phyloP scores from a whole-genome alignment of 768 basidiomycete species.

The Podaxis sp. region DNA sequence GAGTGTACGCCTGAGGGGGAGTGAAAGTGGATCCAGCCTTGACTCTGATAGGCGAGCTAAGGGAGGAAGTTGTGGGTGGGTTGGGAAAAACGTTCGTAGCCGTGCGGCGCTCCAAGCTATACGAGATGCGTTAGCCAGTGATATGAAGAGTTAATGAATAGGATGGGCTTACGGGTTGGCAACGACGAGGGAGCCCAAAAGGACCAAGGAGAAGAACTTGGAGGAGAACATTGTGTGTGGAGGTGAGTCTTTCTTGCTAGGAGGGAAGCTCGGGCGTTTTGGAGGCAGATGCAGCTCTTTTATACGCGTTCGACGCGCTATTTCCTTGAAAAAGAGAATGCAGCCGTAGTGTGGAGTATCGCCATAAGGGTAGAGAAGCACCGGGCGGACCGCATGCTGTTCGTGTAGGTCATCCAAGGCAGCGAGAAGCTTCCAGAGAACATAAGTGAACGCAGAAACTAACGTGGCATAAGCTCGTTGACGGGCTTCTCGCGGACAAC shows the following conservation, averaged over 20 bases:
- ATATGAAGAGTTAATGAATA: background rate
- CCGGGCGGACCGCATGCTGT: background rate
- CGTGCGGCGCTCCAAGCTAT: constrained; percentile 29
- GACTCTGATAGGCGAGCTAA: constrained; percentile 34
- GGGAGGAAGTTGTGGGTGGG: constrained; percentile 33
- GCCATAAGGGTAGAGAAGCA: background rate
- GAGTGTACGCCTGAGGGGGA: constrained; percentile 33
- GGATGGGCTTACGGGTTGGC: constrained; percentile 22
- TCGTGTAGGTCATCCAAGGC: background rate
- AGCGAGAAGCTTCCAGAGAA: background rate
- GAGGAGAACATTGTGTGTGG: constrained; percentile 2
- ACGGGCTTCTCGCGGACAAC: background rate
- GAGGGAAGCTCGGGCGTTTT: background rate
- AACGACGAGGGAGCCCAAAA: constrained; percentile 17
- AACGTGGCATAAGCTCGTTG: background rate
- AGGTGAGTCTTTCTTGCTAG: background rate
- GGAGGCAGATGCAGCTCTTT: background rate
- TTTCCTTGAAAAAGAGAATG: background rate
- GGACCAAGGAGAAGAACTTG: constrained; percentile 15
- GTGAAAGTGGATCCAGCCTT: constrained; percentile 35
- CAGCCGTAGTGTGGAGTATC: background rate
- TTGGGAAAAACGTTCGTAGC: constrained; percentile 36
- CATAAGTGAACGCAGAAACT: background rate
- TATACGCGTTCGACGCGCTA: background rate
- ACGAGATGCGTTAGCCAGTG: background rate